Conservation (phyloP, 2,329 filamentous ascomycete genomes). For the Corynespora cassiicola region DNA sequence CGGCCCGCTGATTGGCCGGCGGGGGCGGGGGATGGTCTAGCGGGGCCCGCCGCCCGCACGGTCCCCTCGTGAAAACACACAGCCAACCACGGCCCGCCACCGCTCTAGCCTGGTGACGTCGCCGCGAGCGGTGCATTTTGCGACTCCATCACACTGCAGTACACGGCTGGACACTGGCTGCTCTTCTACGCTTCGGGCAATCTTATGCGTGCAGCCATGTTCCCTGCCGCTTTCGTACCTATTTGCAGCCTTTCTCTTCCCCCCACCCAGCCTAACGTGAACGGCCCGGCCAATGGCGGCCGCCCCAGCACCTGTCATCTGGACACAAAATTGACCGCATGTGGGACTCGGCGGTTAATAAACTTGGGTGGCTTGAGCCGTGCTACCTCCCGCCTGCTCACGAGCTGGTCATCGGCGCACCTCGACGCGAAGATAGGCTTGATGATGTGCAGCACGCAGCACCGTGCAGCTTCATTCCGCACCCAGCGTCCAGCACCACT, state of each 20-base stretch:
- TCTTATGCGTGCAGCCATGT: constrained; percentile 21
- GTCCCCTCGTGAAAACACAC: constrained; percentile 33
- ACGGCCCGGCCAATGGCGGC: constrained; percentile 24
- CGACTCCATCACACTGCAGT: constrained; percentile 41
- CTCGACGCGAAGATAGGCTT: constrained; percentile 26
- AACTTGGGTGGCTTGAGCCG: constrained; percentile 31
- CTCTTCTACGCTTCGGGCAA: constrained; percentile 11
- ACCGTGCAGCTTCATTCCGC: too few relatives aligned
- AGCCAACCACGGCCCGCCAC: constrained; percentile 25
- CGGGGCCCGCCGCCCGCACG: constrained; percentile 27
- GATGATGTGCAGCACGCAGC: constrained; percentile 37
- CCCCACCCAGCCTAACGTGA: constrained; percentile 15
- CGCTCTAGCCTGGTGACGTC: constrained; percentile 34
- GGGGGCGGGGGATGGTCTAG: constrained; percentile 28
- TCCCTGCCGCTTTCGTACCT: constrained; percentile 33
- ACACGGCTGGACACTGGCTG: constrained; percentile 21
- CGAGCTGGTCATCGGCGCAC: constrained; percentile 21
- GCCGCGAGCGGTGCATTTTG: constrained; percentile 28
- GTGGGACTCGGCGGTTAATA: constrained; percentile 42
- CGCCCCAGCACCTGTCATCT: constrained; percentile 14
- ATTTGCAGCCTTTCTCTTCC: constrained; percentile 41
- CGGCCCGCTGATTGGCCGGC: constrained; percentile 23
- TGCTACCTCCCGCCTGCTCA: constrained; percentile 30
- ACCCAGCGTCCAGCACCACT: too few relatives aligned
- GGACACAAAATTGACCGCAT: constrained; percentile 36